A percentile compares a stretch with the other conserved stretches of the same genome.
Conservation (phyloP, 2,329 filamentous ascomycete species). For the Botryotinia convoluta region DNA sequence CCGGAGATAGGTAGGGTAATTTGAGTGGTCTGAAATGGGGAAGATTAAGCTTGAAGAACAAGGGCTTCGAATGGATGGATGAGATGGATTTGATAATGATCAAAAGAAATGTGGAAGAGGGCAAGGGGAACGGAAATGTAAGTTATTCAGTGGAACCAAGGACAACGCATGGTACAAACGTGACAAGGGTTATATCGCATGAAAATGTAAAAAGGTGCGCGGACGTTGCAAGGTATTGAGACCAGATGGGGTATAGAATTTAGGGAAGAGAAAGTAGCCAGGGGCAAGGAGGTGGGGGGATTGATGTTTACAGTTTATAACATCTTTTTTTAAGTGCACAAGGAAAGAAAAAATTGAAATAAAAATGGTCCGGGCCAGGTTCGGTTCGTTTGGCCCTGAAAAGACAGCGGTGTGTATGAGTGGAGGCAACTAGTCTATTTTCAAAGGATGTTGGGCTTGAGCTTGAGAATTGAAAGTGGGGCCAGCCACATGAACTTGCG, state of each 20-base stretch:
- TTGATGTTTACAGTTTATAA: constrained; percentile 10
- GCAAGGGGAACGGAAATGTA: constrained; percentile 20
- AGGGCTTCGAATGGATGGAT: constrained; percentile 18
- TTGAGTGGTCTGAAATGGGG: constrained; percentile 14
- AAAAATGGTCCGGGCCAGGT: constrained; percentile 11
- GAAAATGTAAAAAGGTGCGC: constrained; percentile 22
- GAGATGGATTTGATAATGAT: constrained; percentile 15
- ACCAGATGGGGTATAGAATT: constrained; percentile 19
- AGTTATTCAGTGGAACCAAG: constrained; percentile 23
- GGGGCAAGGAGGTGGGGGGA: constrained; percentile 5
- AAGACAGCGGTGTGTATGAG: constrained; percentile 20
- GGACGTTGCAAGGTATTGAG: constrained; percentile 21
- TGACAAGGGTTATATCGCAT: constrained; percentile 35
- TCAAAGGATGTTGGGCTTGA: constrained; percentile 12
- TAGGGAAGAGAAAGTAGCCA: not conserved
- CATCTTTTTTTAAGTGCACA: not conserved
- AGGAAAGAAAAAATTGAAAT: not conserved
- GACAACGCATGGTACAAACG: constrained; percentile 38
- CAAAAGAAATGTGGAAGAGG: constrained; percentile 14
- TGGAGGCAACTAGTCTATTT: constrained; percentile 17
- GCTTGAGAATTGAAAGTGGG: constrained; percentile 16
- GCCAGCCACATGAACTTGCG: constrained; percentile 14
- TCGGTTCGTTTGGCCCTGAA: constrained; percentile 16
- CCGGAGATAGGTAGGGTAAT: constrained; percentile 9
- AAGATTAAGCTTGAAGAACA: constrained; percentile 19